Evolutionary conservation across 306 rosid genomes (phyloP), one percentile per base, ranked within the genome.

Genomic region (Fagus sylvatica): DNA sequence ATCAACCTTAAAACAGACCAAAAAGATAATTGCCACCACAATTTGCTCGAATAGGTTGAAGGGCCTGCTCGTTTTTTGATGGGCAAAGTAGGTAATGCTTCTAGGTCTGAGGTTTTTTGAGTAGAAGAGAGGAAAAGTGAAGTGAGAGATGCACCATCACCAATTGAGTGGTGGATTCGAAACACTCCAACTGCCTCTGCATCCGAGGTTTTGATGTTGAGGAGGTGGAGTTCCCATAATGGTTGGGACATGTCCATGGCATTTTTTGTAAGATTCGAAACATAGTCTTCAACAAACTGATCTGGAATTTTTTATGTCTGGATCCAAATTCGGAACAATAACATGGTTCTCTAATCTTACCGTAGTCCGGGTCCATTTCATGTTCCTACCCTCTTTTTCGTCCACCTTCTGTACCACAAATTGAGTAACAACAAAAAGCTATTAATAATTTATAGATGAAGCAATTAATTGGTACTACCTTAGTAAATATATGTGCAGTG

Each of bases 91-190:
- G 97, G 97, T 16, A 89, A 69, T 0, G 87, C 79, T 0, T 82
- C 46, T 3, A 87, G 89, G 55, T 91, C 85, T 2, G 92, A 78
- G 53, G 84, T 46, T 70, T 86, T 85, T 17, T 90, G 88, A 22
- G 91, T 89, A 8, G 83, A 71, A 2, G 97, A 87, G 17, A 91
- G 79, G 41, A 91, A 86, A 15, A 91, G 86, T 39, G 94, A 91
- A 68, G 85, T 66, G 73, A 91, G 94, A 57, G 97, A 91, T 0
- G 85, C 88, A 17, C 97, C 97, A 75, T 91, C 94, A 0, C 94
- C 97, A 7, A 91, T n/a, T n/a, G n/a, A 89, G 80, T 91, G 97
- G 79, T 89, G 94, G 60, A 91, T 72, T 4, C 91, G 76, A 2
- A 88, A 75, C 5, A 89, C 39, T 2, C 17, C 90, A 7, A 86